Conservation (phyloP, 139 green algal genomes). For the Marvania coccoides region DNA sequence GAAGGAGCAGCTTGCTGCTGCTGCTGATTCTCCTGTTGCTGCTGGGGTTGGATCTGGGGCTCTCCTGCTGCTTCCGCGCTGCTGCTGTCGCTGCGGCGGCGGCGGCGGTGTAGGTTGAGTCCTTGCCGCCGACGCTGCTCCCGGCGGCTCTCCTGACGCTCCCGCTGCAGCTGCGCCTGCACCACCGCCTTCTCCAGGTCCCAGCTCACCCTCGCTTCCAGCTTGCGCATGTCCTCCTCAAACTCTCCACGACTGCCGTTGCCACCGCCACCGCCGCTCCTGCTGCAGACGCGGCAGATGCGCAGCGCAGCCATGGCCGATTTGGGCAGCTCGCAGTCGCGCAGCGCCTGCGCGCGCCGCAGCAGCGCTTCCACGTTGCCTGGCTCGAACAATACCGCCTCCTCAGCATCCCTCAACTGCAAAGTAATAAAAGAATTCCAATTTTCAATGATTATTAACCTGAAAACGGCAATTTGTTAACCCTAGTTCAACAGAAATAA, state of each 20-base stretch:
- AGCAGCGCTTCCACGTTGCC: slow-evolving; percentile 1
- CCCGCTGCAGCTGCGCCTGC: background rate
- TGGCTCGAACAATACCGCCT: background rate
- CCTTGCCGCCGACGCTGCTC: too few species aligned
- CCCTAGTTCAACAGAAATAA: too few species aligned
- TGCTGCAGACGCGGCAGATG: background rate
- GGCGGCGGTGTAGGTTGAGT: too few species aligned
- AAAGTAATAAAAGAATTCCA: background rate
- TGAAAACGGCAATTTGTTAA: too few species aligned
- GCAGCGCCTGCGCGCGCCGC: slow-evolving; percentile 39
- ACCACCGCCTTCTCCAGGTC: background rate
- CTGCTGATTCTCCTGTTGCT: too few species aligned
- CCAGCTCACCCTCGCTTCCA: background rate
- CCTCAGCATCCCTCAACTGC: background rate
- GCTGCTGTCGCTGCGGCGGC: too few species aligned
- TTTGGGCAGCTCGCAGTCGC: slow-evolving; percentile 7
- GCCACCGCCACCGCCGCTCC: background rate
- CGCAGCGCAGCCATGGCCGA: background rate
- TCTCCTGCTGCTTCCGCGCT: too few species aligned
- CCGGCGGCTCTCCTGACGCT: background rate
- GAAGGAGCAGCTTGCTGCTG: too few species aligned
- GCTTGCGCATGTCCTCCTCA: background rate
- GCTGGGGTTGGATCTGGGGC: too few species aligned
- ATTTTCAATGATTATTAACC: too few species aligned
- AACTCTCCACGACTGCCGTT: background rate